These are phyloP conservation scores for Brassica cretica DNA, from an alignment of 345 rosid genomes.

Conservation along the genomic window DNA sequence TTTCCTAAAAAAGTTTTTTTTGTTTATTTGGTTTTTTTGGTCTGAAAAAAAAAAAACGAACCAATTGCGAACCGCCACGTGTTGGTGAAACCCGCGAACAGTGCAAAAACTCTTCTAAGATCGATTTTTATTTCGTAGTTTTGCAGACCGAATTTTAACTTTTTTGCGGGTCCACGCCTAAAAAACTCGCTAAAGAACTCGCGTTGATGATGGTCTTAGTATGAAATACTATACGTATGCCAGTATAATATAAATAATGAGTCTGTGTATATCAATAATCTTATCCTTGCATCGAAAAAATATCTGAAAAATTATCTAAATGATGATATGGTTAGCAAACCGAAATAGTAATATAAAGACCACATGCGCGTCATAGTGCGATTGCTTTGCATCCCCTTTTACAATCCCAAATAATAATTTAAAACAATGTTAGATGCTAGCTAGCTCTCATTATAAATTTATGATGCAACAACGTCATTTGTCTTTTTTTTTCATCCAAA, in stretches of 20 bases:
- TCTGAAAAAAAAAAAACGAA: too few relatives aligned
- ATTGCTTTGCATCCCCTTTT: conserved; percentile 10
- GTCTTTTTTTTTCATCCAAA: neutral
- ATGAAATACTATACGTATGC: too few relatives aligned
- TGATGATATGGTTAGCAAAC: neutral
- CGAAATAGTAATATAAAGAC: neutral
- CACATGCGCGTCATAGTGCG: conserved; percentile 13
- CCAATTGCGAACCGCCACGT: too few relatives aligned
- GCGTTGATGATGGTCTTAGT: too few relatives aligned
- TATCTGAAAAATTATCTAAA: neutral
- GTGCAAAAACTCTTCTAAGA: too few relatives aligned
- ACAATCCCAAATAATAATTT: neutral
- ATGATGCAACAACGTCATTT: neutral
- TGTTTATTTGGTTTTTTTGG: too few relatives aligned
- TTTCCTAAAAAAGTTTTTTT: too few relatives aligned
- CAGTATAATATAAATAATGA: neutral
- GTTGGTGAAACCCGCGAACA: too few relatives aligned
- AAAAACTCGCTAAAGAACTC: too few relatives aligned
- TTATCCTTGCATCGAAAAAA: neutral
- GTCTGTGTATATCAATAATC: neutral
- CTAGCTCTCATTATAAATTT: neutral
- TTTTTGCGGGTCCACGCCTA: too few relatives aligned
- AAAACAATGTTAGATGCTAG: neutral
- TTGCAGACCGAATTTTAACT: too few relatives aligned
- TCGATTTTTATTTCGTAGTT: too few relatives aligned